Conservation (phyloP, 192 early-diverging fungal genomes). For the Coemansia guatemalensis region DNA sequence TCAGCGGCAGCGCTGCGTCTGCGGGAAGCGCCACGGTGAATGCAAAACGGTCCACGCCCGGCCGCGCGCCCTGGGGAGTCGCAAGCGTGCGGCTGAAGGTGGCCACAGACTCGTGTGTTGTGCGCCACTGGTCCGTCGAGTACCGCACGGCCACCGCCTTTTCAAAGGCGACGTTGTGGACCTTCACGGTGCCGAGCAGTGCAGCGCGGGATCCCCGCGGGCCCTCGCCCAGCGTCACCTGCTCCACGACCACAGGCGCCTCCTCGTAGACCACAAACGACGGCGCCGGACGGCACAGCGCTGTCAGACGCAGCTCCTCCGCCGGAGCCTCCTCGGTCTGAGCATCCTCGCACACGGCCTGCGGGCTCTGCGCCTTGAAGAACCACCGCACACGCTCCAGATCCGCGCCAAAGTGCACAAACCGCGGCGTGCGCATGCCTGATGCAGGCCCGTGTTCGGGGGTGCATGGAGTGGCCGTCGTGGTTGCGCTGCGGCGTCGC, state of each 20-base stretch:
- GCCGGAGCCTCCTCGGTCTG: conserved; percentile 20
- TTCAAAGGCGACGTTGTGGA: conserved; percentile 84
- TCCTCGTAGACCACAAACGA: conserved; percentile 50
- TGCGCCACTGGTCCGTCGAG: conserved; percentile 81
- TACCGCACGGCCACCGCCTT: conserved; percentile 80
- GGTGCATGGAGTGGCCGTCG: neutral
- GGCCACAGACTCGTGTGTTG: conserved; percentile 66
- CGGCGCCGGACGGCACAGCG: conserved; percentile 41
- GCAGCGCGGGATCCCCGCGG: conserved; percentile 37
- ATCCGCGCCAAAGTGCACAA: conserved; percentile 67
- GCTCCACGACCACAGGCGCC: conserved; percentile 61
- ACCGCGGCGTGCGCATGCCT: conserved; percentile 53
- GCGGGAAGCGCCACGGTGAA: conserved; percentile 63
- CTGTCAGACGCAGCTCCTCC: conserved; percentile 33
- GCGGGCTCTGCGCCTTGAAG: conserved; percentile 66
- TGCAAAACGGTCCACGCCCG: conserved; percentile 69
- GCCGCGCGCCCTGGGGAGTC: conserved; percentile 31
- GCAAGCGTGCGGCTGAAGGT: conserved; percentile 60
- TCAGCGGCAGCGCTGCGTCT: conserved; percentile 31
- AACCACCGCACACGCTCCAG: conserved; percentile 72
- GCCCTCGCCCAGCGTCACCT: conserved; percentile 52
- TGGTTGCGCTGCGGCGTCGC: conserved; percentile 32
- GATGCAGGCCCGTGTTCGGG: conserved; percentile 1
- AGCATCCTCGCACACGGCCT: conserved; percentile 49
- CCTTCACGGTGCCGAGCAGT: conserved; percentile 67